A percentile compares a stretch with the other conserved stretches of the same genome.
Evolutionary conservation across 2,329 filamentous ascomycete genomes (phyloP).

Genomic region (Periglandula ipomoeae): DNA sequence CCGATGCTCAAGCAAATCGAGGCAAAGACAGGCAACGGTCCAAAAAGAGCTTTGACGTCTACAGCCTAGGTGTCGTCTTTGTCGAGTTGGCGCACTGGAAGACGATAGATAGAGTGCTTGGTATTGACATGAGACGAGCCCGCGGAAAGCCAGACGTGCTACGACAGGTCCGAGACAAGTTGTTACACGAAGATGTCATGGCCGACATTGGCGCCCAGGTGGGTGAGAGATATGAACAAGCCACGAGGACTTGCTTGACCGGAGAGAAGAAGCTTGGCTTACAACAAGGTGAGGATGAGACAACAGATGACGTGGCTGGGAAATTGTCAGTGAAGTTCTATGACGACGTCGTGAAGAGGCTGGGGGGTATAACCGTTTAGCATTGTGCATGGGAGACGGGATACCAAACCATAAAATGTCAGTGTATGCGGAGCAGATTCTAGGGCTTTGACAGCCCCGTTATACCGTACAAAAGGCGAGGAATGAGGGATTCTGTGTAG

Average conservation of each 20-base stretch:
- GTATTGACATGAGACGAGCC: conserved; percentile 25
- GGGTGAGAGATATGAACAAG: conserved; percentile 31
- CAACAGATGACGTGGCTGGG: conserved; percentile 28
- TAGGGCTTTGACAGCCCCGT: too few species aligned
- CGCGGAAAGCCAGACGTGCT: conserved; percentile 28
- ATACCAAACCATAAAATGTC: too few species aligned
- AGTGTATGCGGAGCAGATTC: too few species aligned
- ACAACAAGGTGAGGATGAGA: conserved; percentile 29
- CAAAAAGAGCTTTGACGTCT: conserved; percentile 42
- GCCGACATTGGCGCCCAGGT: conserved; percentile 27
- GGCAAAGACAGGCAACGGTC: conserved; percentile 25
- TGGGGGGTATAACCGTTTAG: conserved; percentile 28
- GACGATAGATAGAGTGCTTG: conserved; percentile 33
- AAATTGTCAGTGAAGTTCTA: conserved; percentile 31
- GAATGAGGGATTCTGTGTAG: too few species aligned
- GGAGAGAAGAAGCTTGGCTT: conserved; percentile 29
- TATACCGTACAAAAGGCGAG: too few species aligned
- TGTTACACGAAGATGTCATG: conserved; percentile 22
- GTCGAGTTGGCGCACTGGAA: conserved; percentile 46
- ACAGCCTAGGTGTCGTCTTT: conserved; percentile 41
- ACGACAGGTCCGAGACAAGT: conserved; percentile 23
- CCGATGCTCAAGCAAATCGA: conserved; percentile 27
- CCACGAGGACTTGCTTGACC: conserved; percentile 26
- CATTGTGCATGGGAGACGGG: background rate
- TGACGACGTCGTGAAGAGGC: conserved; percentile 34